Base-by-base conservation (phyloP, 2,329 filamentous ascomycete species). In the Aspergillus sp. region DNA sequence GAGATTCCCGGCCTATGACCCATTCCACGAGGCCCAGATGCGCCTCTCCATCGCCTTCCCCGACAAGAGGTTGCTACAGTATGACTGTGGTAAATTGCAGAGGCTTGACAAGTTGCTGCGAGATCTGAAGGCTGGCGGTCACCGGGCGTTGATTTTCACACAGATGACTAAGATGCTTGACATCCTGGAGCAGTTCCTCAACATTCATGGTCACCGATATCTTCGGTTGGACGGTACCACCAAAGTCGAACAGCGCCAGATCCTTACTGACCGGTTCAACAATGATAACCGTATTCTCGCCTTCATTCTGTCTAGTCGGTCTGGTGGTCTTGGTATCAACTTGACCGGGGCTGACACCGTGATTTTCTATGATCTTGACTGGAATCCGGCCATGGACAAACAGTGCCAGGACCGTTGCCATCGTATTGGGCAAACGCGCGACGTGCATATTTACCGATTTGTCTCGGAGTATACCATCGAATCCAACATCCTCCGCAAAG, bases 331-430 rank as follows among this genome's bases (percentile, higher is more conserved):
- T 0, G 95, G 95, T 58, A 96, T 99, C 80, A 99, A 99, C 69
- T 82, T 99, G 49, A 98, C 94, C 0, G 95, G 95, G 52, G 95
- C 95, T 5, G 95, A 98, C 74, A 96, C 93, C 0, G 95, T 99
- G 69, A 97, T 99, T 66, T 99, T 99, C 76, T 99, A 98, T 77
- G 95, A 99, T 71, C 88, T 98, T 60, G 95, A 99, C 74, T 99
- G 96, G 96, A 99, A 99, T 70, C 95, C 95, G 0, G 95, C 96
- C 54, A 99, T 99, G 95, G 95, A 99, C 80, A 96, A 96, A 76
- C 95, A 99, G 76, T 99, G 95, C 70, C 96, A 99, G 78, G 96
- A 99, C 74, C 87, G 95, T 69, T 96, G 92, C 69, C 95, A 99
- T 78, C 91, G 95, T 65, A 99, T 99, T 66, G 95, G 95, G 1